Base-by-base conservation (phyloP, 2,329 filamentous ascomycete species). In the Colletotrichum phormii region DNA sequence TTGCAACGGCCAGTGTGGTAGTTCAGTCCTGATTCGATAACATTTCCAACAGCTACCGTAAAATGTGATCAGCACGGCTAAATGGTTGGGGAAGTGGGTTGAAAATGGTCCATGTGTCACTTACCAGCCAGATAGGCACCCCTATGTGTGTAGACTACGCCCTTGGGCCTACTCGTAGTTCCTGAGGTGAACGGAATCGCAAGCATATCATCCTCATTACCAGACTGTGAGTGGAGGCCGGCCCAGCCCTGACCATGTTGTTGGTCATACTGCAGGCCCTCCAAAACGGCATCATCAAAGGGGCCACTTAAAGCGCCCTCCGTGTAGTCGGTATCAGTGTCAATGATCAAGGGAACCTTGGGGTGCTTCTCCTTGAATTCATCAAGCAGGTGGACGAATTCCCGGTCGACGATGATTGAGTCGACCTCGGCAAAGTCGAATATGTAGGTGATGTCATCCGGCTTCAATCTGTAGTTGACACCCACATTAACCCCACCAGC, bases 131-230 rank as follows among this genome's bases (percentile, higher is more conserved):
- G 33, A 49, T 64, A 99, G 8, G 91, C 91, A 4, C 95, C 94
- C 59, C 97, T 89, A 81, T 98, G 94, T 1, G 95, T 98, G 79
- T 93, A 98, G 67, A 97, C 91, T 3, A 98, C 96, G 5, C 97
- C 97, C 82, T 99, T 98, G 26, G 97, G 97, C 35, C 89, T 88
- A 0, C 95, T 95, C 0, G 97, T 98, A 1, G 97, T 98, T 4
- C 96, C 96, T 33, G 93, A 97, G 0, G 97, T 99, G 81, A 98
- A 98, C 1, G 96, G 94, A 67, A 99, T 90, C 3, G 95, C 95
- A 73, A 98, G 89, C 76, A 94, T 89, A 73, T 91, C 91, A 76
- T 98, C 93, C 81, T 99, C 97, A 77, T 95, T 88, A 1, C 87
- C 84, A 3, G 89, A 89, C 76, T 95, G 92, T 1, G 90, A 87